These are phyloP conservation scores for Alopecurus myosuroides DNA, from an alignment of 176 grass and related monocot genomes.

Conservation along the genomic window DNA sequence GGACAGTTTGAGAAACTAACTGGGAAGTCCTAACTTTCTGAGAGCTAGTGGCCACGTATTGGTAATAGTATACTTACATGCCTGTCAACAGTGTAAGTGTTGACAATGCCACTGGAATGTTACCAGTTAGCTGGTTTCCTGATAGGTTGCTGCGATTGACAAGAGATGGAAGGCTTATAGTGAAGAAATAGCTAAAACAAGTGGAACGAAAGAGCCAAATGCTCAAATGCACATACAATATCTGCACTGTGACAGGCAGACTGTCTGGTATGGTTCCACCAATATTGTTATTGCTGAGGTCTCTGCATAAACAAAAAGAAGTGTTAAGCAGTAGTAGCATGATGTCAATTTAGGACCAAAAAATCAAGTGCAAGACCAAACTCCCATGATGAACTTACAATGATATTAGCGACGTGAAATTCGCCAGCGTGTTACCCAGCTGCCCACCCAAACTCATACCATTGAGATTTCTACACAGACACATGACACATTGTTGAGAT, in stretches of 20 bases:
- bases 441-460: conserved; percentile 76
- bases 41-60: conserved; percentile 2
- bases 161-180: conserved; percentile 22
- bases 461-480: conserved; percentile 54
- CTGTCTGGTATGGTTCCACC: conserved; percentile 85
- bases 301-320: conserved; percentile 53
- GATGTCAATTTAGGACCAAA: neutral
- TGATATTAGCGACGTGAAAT: conserved; percentile 77
- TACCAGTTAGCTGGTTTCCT: conserved; percentile 80
- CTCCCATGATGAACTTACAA: conserved; percentile 55
- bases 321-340: conserved; percentile 22
- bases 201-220: neutral
- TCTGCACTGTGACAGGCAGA: conserved; percentile 76
- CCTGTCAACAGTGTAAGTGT: conserved; percentile 54
- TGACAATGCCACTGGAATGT: conserved; percentile 77
- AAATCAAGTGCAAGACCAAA: conserved; percentile 22
- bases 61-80: conserved; percentile 59
- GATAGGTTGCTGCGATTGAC: conserved; percentile 74
- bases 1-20: conserved; percentile 27
- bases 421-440: conserved; percentile 70
- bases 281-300: conserved; percentile 97
- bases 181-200: neutral
- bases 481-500: conserved; percentile 25
- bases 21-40: neutral
- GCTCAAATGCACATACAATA: conserved; percentile 48